Base-by-base conservation (phyloP, 2,329 filamentous ascomycete species). In the Sporothrix phasma region DNA sequence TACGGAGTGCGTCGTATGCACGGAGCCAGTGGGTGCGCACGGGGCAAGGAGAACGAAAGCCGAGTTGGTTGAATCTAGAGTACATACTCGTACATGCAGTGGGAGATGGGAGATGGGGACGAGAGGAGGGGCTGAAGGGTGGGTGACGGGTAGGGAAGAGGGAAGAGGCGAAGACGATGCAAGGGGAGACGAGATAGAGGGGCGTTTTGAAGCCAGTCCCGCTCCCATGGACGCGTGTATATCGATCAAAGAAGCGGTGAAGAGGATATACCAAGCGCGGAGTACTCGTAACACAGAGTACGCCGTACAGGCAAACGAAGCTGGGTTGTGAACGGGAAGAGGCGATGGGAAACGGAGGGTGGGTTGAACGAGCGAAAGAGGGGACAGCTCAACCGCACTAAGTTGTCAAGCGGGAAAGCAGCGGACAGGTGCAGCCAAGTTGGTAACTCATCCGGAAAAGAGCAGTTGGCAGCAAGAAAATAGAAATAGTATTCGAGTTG, bases 1-100 rank as follows among this genome's bases (percentile, higher is more conserved):
- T 22, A 39, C 39, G 51, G 51, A 56, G 51, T 37, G 49, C 49
- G 31, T 54, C 29, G 49, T 37, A 54, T 37, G 49, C 49, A 54
- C 3, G n/a, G 22, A 31, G 3, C 2, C 8, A 22, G 17, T 31
- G 49, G 29, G 49, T 13, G 49, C 49, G 49, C 49, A 53, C 49
- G n/a, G 49, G 29, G 29, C 49, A 54, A 54, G 29, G 49, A 54
- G 49, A 54, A 54, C 49, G n/a, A 54, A 54, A 54, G 49, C 49
- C 49, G 49, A 54, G n/a, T n/a, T n/a, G n/a, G n/a, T n/a, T n/a
- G n/a, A n/a, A n/a, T n/a, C n/a, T n/a, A n/a, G 10, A 15, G 17
- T 37, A 13, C 34, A 37, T n/a, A n/a, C n/a, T n/a, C n/a, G n/a
- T n/a, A n/a, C n/a, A n/a, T n/a, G n/a, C n/a, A n/a, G n/a, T 15